phyloP scores from a whole-genome alignment of 208 protist species.

The Herpetomonas samuelpessoai region DNA sequence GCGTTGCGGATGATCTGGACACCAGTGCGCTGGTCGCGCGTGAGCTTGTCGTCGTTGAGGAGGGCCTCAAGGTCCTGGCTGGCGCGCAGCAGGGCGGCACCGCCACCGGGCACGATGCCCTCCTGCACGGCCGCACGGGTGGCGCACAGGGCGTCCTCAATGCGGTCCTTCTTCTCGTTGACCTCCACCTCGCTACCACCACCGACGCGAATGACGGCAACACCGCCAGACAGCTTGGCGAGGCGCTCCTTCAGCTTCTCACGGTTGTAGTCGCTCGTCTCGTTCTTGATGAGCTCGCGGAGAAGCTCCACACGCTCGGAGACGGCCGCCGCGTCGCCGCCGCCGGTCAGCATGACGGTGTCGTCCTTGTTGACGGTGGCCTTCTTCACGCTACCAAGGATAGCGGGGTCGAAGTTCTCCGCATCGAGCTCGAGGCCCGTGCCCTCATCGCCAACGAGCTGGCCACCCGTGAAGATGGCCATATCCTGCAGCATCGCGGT shows the following conservation, averaged over 20 bases:
- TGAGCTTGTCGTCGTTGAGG: constrained; percentile 44
- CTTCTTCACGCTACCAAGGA: constrained; percentile 81
- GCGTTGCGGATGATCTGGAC: constrained; percentile 95
- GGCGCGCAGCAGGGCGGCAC: constrained; percentile 95
- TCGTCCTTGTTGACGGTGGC: constrained; percentile 96
- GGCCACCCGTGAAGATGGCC: constrained; percentile 96
- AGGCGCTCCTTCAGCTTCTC: constrained; percentile 98
- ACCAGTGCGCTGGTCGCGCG: constrained; percentile 95
- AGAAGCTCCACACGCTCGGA: constrained; percentile 94
- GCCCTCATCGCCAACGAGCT: constrained; percentile 92
- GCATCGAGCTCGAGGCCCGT: constrained; percentile 85
- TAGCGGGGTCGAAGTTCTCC: constrained; percentile 64
- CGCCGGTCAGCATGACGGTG: constrained; percentile 97
- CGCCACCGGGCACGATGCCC: constrained; percentile 99
- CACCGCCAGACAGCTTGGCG: constrained; percentile 97
- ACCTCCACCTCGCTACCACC: constrained; percentile 99
- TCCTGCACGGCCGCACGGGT: constrained; percentile 98
- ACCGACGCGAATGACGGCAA: constrained; percentile 97
- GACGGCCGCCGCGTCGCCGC: constrained; percentile 86
- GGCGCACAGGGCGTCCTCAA: constrained; percentile 98
- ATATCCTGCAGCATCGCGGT: constrained; percentile 98
- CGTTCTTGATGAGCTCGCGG: constrained; percentile 75
- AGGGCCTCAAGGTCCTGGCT: constrained; percentile 83
- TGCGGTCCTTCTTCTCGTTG: constrained; percentile 99
- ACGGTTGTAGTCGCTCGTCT: constrained; percentile 95